Conservation (phyloP, 2,329 filamentous ascomycete species). For the Sporothrix brunneoviolacea region DNA sequence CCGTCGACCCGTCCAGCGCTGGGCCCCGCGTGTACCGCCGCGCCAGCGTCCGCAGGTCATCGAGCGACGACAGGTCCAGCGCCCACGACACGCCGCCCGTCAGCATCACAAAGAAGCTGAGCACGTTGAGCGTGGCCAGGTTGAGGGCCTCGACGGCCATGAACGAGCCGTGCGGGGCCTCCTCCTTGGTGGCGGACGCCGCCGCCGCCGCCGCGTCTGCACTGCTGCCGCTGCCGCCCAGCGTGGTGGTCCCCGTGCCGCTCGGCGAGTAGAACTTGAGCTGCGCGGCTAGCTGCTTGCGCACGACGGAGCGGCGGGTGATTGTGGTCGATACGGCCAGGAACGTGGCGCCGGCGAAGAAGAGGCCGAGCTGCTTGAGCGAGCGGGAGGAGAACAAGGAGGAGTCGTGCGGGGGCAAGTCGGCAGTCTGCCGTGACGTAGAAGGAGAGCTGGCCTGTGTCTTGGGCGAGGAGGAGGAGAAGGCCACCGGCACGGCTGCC, state of each 20-base stretch:
- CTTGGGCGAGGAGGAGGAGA: too few species aligned
- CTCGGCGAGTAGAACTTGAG: slow-evolving; percentile 65
- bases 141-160: slow-evolving; percentile 80
- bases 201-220: not conserved
- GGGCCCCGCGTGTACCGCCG: slow-evolving; percentile 32
- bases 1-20: slow-evolving; percentile 16
- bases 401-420: not conserved
- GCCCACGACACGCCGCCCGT: slow-evolving; percentile 69
- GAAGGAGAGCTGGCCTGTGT: too few species aligned
- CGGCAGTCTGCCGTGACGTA: too few species aligned
- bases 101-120: slow-evolving; percentile 66
- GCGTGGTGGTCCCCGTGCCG: slow-evolving; percentile 30
- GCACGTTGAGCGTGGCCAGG: slow-evolving; percentile 79
- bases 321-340: slow-evolving; percentile 64
- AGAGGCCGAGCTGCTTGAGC: slow-evolving; percentile 59
- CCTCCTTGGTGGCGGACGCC: slow-evolving; percentile 27
- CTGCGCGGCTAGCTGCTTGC: slow-evolving; percentile 52
- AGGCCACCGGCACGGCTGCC: not conserved
- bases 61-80: slow-evolving; percentile 65
- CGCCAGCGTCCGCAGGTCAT: slow-evolving; percentile 55
- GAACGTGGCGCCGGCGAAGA: slow-evolving; percentile 70
- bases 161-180: slow-evolving; percentile 53
- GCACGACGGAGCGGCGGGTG: slow-evolving; percentile 62
- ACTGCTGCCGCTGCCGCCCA: slow-evolving; percentile 19
- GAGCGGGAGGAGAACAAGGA: slow-evolving; percentile 39